Conservation (phyloP, 176 grass and related monocot species). For the Musa troglodytarum region DNA sequence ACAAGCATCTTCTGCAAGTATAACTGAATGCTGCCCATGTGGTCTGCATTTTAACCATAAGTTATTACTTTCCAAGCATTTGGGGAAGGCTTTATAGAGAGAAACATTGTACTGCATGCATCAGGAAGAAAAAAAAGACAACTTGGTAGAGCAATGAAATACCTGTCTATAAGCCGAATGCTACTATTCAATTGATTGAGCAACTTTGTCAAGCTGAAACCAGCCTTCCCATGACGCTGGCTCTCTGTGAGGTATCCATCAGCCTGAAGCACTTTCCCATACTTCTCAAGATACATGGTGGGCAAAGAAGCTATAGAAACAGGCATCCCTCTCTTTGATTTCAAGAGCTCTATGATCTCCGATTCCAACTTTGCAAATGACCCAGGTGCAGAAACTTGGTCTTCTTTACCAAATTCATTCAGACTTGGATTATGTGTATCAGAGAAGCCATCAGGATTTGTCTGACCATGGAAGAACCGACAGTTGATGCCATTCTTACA, state of each 20-base stretch:
- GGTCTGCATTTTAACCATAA: slow-evolving; percentile 21
- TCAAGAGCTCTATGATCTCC: slow-evolving; percentile 42
- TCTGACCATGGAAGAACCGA: slow-evolving; percentile 31
- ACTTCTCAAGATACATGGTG: slow-evolving; percentile 25
- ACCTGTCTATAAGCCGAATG: slow-evolving; percentile 37
- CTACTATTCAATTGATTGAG: slow-evolving; percentile 28
- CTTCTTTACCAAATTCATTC: slow-evolving; percentile 4
- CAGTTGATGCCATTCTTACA: slow-evolving; percentile 50
- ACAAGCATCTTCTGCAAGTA: slow-evolving; percentile 43
- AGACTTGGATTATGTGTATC: slow-evolving; percentile 6
- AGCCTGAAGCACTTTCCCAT: slow-evolving; percentile 26
- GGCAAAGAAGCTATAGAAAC: slow-evolving; percentile 40
- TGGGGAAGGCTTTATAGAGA: neutral
- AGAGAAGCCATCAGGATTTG: neutral
- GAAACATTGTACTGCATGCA: neutral
- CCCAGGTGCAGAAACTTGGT: slow-evolving; percentile 7
- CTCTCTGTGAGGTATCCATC: slow-evolving; percentile 30
- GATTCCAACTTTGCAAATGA: slow-evolving; percentile 40
- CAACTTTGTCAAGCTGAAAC: slow-evolving; percentile 31
- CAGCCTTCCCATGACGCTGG: slow-evolving; percentile 32
- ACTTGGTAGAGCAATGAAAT: neutral
- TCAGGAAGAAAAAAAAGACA: neutral
- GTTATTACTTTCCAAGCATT: neutral
- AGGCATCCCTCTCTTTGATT: slow-evolving; percentile 9
- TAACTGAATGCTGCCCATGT: slow-evolving; percentile 25